phyloP scores from a whole-genome alignment of 2,329 filamentous ascomycete species.

The Clarireedia hainanense region DNA sequence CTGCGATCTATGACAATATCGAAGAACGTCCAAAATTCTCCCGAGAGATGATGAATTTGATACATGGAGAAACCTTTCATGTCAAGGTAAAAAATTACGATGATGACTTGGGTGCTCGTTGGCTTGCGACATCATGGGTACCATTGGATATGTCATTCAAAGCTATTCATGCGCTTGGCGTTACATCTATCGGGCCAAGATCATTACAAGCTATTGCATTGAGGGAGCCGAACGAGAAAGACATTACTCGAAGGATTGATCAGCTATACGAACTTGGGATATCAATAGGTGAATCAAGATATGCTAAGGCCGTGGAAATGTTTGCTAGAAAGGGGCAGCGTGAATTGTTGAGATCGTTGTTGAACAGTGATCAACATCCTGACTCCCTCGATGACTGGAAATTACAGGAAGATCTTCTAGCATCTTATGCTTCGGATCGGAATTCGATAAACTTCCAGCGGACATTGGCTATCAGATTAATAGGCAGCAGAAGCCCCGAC shows the following conservation, averaged over 20 bases:
- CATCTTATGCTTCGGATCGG: constrained; percentile 40
- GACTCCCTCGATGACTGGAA: constrained; percentile 49
- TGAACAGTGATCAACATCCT: constrained; percentile 55
- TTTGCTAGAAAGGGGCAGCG: constrained; percentile 51
- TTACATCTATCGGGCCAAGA: constrained; percentile 64
- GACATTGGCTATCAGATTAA: constrained; percentile 45
- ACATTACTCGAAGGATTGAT: constrained; percentile 50
- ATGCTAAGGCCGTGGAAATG: constrained; percentile 55
- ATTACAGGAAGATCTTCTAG: constrained; percentile 47
- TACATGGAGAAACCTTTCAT: constrained; percentile 25
- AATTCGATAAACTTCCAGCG: constrained; percentile 46
- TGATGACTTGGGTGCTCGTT: constrained; percentile 66
- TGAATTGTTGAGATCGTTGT: constrained; percentile 21
- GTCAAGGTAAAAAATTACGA: constrained; percentile 43
- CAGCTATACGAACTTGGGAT: constrained; percentile 57
- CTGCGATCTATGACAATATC: constrained; percentile 8
- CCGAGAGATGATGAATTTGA: constrained; percentile 28
- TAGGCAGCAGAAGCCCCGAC: constrained; percentile 32
- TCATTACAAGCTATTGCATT: constrained; percentile 71
- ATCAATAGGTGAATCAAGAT: constrained; percentile 52
- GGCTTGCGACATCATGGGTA: constrained; percentile 73
- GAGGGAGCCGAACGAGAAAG: constrained; percentile 48
- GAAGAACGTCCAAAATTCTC: constrained; percentile 17
- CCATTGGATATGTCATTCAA: constrained; percentile 65
- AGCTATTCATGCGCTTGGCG: constrained; percentile 61